Evolutionary conservation across 2,329 filamentous ascomycete genomes (phyloP).

Genomic region (Sphaceloma murrayae): DNA sequence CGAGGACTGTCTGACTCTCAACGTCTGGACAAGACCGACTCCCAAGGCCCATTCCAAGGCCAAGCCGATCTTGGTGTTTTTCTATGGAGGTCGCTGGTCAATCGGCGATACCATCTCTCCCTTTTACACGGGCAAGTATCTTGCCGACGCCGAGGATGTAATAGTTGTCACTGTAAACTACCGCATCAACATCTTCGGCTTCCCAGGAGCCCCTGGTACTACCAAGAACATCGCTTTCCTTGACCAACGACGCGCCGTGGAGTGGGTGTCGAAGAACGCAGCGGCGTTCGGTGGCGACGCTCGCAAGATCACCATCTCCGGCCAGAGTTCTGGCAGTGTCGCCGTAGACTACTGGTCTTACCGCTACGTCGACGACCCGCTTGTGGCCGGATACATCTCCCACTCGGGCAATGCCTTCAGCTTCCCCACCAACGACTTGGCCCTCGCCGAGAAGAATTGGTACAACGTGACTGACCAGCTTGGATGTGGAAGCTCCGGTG

Average conservation of each 20-base stretch:
- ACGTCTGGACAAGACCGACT: conserved; percentile 35
- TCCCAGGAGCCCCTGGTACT: conserved; percentile 25
- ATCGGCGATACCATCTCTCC: conserved; percentile 15
- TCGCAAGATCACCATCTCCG: conserved; percentile 32
- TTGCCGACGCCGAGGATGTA: conserved; percentile 32
- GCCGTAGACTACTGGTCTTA: conserved; percentile 40
- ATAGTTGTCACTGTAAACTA: conserved; percentile 35
- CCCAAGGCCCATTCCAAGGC: conserved; percentile 23
- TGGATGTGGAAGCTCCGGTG: conserved; percentile 31
- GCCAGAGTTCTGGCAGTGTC: conserved; percentile 32
- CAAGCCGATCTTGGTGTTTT: conserved; percentile 39
- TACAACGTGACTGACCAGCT: conserved; percentile 33
- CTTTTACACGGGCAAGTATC: conserved; percentile 35
- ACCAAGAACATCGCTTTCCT: conserved; percentile 32
- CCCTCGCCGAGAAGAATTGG: conserved; percentile 35
- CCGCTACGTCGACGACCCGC: conserved; percentile 30
- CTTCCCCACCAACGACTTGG: conserved; percentile 34
- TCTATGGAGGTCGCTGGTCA: conserved; percentile 35
- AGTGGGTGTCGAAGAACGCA: conserved; percentile 36
- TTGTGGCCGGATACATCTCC: conserved; percentile 32
- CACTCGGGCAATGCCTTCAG: conserved; percentile 35
- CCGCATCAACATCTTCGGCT: conserved; percentile 32
- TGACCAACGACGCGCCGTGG: conserved; percentile 32
- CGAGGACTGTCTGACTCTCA: conserved; percentile 40
- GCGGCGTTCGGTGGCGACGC: conserved; percentile 35